Evolutionary conservation across 2,329 filamentous ascomycete genomes (phyloP), one percentile per base, ranked within the genome.

Genomic region (Fusarium chlamydosporum): DNA sequence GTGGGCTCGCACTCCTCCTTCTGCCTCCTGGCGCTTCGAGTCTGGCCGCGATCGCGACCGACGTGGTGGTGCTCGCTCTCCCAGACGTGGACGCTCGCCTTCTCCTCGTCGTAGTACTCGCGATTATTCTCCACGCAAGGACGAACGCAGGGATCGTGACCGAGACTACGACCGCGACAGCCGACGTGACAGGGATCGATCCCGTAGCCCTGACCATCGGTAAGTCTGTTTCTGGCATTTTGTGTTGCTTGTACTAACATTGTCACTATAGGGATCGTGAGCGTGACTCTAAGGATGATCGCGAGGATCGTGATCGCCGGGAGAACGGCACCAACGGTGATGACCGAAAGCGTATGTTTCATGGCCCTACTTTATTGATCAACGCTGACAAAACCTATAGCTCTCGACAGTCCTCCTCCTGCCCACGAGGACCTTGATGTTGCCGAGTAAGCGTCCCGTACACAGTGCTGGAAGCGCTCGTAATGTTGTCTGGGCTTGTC

Each of bases 1-100:
- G 96, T 99, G 96, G 96, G 96, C 96, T 76, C 93, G 96, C 75
- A 99, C 96, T 76, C 96, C 96, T 76, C 96, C 96, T 50, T 98
- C 96, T 72, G 96, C 96, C 54, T 98, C 94, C 31, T 99, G 96
- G 96, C 92, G 96, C 67, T 99, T 99, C 79, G 96, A 97, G 81
- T 94, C 93, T 72, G 95, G 94, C 65, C 89, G 92, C 76, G 92
- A 93, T 76, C 91, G 89, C 70, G 89, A 91, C 65, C 87, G 89
- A 62, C 85, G 83, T 66, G 75, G 75, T 69, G 86, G 85, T 61
- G 51, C 84, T 71, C 87, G 88, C 54, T 88, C 89, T 73, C 88
- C 88, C 69, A 89, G 89, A 64, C 86, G 88, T 67, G 86, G 91
- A 73, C 91, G 93, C 64, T 92, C 92, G 66, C 92, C 92, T 58